phyloP scores from a whole-genome alignment of 768 basidiomycete species.

The Leccinum subgranulosum region DNA sequence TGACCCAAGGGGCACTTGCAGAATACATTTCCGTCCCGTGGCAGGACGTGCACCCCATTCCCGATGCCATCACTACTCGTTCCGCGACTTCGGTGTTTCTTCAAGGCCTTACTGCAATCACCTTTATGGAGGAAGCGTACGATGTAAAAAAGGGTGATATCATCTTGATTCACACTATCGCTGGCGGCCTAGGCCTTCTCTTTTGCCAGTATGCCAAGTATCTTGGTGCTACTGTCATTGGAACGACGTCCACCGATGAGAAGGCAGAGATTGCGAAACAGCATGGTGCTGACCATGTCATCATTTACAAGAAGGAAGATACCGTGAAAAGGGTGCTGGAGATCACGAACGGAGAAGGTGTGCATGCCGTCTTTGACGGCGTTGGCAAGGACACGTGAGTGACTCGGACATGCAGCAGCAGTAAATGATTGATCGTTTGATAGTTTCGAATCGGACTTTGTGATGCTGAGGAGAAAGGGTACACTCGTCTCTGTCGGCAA shows the following conservation, averaged over 20 bases:
- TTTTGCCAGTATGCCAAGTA: conserved; percentile 66
- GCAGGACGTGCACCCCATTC: conserved; percentile 60
- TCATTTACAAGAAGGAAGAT: conserved; percentile 74
- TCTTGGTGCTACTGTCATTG: conserved; percentile 86
- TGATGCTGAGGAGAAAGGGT: conserved; percentile 79
- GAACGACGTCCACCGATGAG: conserved; percentile 81
- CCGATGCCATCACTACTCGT: conserved; percentile 53
- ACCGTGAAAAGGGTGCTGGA: conserved; percentile 71
- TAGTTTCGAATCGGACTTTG: conserved; percentile 78
- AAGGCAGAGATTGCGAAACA: conserved; percentile 80
- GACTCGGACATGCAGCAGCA: background rate
- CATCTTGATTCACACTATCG: conserved; percentile 86
- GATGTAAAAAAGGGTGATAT: conserved; percentile 75
- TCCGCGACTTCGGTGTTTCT: conserved; percentile 65
- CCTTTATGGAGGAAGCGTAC: conserved; percentile 83
- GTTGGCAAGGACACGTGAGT: conserved; percentile 95
- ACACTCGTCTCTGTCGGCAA: conserved; percentile 91
- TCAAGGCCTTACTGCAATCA: conserved; percentile 76
- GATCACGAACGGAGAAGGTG: conserved; percentile 75
- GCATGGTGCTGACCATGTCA: conserved; percentile 84
- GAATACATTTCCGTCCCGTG: conserved; percentile 71
- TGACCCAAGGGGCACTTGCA: conserved; percentile 52
- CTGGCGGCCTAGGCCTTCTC: conserved; percentile 80
- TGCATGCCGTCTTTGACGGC: conserved; percentile 89
- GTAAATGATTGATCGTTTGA: conserved; percentile 5